Base-by-base conservation (phyloP, 768 basidiomycete species). In the Mycena pura region DNA sequence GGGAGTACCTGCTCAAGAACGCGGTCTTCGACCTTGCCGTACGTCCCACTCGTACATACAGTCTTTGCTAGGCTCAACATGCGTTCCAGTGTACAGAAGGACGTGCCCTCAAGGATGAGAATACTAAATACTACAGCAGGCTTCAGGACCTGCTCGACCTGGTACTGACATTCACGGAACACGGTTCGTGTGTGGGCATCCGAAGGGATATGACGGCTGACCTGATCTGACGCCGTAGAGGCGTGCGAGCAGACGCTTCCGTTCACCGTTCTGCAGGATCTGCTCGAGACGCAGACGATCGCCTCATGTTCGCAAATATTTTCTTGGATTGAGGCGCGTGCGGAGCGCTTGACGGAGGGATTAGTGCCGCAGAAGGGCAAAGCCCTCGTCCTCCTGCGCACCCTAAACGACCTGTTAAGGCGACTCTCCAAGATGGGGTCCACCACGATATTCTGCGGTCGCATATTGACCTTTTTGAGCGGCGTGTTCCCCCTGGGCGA, bases 311-410 rank as follows among this genome's bases (percentile, higher is more conserved):
- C 92, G 10, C 88, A 91, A 64, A 86, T 96, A 22, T 94, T 95
- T 76, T 88, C 88, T 4, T 96, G 93, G 91, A 89, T 95, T 46
- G 93, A 96, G 76, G 73, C 74, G 57, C 87, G 91, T 25, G 84
- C 88, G 0, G 74, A 79, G 15, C 82, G 90, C 15, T 80, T 95
- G 34, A 95, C 92, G 0, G 82, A 86, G 60, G 88, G 84, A 48
- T 87, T 95, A 86, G 84, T 90, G 6, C 92, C 93, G 1, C 87
- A 91, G 76, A 93, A 93, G 74, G 92, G 91, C 60, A 95, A 95
- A 72, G 93, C 93, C 3, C 88, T 95, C 36, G 80, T 91, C 54
- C 82, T 97, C 14, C 82, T 96, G 24, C 86, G 95, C 47, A 90
- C 90, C 19, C 79, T 95, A 39, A 97, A 97, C 69, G 94, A 95